A percentile compares a stretch with the other conserved stretches of the same genome.
These are phyloP conservation scores for Boletales sp. DNA, from an alignment of 768 basidiomycete genomes.

Conservation along the genomic window DNA sequence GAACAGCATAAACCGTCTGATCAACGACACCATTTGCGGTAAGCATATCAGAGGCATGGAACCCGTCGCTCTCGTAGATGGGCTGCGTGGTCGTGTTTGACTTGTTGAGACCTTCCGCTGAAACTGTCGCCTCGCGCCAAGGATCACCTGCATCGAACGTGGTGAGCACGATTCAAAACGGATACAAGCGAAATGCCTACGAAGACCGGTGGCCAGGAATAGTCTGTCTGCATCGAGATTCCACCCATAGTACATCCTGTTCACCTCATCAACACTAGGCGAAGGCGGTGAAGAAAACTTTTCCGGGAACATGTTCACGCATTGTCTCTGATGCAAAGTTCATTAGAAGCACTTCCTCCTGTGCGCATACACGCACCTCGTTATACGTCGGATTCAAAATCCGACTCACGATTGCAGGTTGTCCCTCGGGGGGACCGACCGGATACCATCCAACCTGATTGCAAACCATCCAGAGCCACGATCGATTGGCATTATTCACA, in stretches of 20 bases:
- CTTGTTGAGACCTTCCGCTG: conserved; percentile 46
- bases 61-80: conserved; percentile 57
- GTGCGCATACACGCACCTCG: conserved; percentile 18
- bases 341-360: neutral
- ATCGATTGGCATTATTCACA: conserved; percentile 53
- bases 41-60: conserved; percentile 65
- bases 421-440: conserved; percentile 34
- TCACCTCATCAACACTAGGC: conserved; percentile 42
- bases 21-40: conserved; percentile 41
- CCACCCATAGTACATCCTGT: conserved; percentile 60
- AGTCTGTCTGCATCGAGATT: conserved; percentile 51
- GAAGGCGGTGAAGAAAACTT: conserved; percentile 48
- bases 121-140: conserved; percentile 68
- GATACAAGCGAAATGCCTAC: too few species aligned
- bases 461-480: conserved; percentile 75
- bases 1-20: conserved; percentile 50
- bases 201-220: conserved; percentile 65
- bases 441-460: conserved; percentile 61
- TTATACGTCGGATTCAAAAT: conserved; percentile 30
- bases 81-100: conserved; percentile 51
- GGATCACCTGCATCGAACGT: conserved; percentile 51
- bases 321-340: conserved; percentile 49
- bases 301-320: conserved; percentile 61
- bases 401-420: conserved; percentile 34
- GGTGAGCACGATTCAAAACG: too few species aligned